Evolutionary conservation across 2,329 filamentous ascomycete genomes (phyloP), one percentile per base, ranked within the genome.

Genomic region (Pseudomassariella vexata): DNA sequence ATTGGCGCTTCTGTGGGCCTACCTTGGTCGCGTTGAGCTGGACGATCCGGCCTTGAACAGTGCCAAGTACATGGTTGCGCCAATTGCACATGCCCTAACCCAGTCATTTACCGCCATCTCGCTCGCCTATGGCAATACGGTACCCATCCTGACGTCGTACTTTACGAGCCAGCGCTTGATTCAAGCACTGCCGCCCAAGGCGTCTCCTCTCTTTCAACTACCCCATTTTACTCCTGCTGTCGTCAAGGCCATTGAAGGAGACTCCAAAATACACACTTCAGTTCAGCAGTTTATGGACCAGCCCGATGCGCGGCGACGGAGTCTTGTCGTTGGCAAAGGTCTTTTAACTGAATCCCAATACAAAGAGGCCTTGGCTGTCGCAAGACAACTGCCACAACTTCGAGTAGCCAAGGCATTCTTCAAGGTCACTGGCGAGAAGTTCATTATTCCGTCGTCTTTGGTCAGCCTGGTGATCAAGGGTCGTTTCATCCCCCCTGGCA

Each of bases 391-490:
- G 18, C 92, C 92, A 2, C 76, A 79, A 42, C 70, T 98, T 34
- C 76, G 84, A 36, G 79, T 98, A 9, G 86, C 87, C 52, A 94
- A 88, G 64, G 86, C 88, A 6, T 98, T 95, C 63, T 98, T 98
- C 78, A 98, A 98, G 70, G 94, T 98, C 27, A 82, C 87, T 32
- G 92, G 92, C 53, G 94, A 98, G 63, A 85, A 84, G 45, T 84
- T 82, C 57, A 86, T 98, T 52, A 94, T 90, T 19, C 89, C 92
- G 6, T 86, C 84, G 37, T 94, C 88, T 35, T 74, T 98, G 22
- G 90, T 96, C 15, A 90, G 89, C 40, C 81, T 98, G 19, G 87
- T 98, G 31, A 79, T 98, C 55, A 98, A 98, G 68, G 88, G 85
- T 19, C 87, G 92, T 35, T 84, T 96, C 53, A 80, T 96, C 28